Base-by-base conservation (phyloP, 2,329 filamentous ascomycete species). In the Fusarium sp. region DNA sequence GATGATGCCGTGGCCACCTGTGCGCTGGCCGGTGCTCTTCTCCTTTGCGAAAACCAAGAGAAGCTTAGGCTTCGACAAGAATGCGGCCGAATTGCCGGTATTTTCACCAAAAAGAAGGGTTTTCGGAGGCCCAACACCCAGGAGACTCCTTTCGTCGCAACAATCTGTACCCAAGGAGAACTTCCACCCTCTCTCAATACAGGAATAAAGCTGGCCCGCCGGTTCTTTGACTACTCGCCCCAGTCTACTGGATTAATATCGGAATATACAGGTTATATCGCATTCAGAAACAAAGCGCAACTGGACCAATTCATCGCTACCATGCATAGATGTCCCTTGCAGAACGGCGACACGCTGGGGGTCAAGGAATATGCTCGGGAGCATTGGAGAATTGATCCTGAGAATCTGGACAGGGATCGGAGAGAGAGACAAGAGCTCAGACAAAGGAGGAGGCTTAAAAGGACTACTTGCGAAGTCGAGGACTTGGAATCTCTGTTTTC, bases 1-100 rank as follows among this genome's bases (percentile, higher is more conserved):
- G 65, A 76, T 20, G 67, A 73, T 31, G 71, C 71, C 5, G 62
- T 75, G 0, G 66, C 56, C 8, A 74, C 55, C 2, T 61, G 64
- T 5, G 74, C 69, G 3, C 11, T 73, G 3, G 62, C 53, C 0
- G 24, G 44, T 16, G 64, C 67, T 35, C 57, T 75, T 17, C 57
- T 76, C 1, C 9, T 22, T 0, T 1, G 10, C 2, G 16, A 49
- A 16, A 70, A 58, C 20, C 59, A 62, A 17, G n/a, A 71, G 35
- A 70, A 40, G 12, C 60, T 74, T 0, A 67, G 11, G 20, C 22
- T 70, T 40, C 62, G 67, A 14, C 56, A 74, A 36, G 27, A 64
- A 38, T 74, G 68, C 17, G 49, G 35, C 11, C 24, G 4, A 2
- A 66, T 68, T 3, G 46, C 64, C 55, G 35, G 59, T 6, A 38